A percentile compares a stretch with the other conserved stretches of the same genome.
These are phyloP conservation scores for Volutella citrinella DNA, from an alignment of 2,329 filamentous ascomycete species.

Conservation along the genomic window DNA sequence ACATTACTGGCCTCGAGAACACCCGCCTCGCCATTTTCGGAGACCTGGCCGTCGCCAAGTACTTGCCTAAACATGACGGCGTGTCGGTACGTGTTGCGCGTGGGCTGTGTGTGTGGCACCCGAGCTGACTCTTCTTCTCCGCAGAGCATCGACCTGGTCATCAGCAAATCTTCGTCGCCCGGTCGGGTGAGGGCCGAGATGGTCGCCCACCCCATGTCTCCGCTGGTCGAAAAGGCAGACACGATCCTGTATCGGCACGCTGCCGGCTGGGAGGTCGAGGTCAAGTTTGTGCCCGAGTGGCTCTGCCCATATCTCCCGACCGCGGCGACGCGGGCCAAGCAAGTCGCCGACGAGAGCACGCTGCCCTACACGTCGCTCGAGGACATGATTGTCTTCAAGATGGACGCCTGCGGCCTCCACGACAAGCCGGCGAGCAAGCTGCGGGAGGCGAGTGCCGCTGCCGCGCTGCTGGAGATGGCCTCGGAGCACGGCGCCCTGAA, in stretches of 20 bases:
- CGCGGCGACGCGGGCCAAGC: conserved; percentile 19
- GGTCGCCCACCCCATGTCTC: conserved; percentile 26
- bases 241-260: conserved; percentile 23
- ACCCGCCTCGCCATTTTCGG: conserved; percentile 26
- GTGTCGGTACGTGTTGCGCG: conserved; percentile 17
- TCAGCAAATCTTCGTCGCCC: conserved; percentile 28
- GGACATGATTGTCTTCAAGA: conserved; percentile 27
- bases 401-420: conserved; percentile 26
- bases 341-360: conserved; percentile 13
- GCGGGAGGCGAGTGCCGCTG: conserved; percentile 23
- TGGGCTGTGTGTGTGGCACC: too few relatives aligned
- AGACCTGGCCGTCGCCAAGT: conserved; percentile 25
- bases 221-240: conserved; percentile 24
- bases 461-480: conserved; percentile 23
- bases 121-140: too few relatives aligned
- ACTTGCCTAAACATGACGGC: conserved; percentile 18
- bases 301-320: conserved; percentile 26
- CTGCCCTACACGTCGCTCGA: conserved; percentile 26
- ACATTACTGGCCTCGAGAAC: conserved; percentile 26
- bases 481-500: conserved; percentile 23
- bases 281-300: conserved; percentile 29
- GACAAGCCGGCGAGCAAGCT: conserved; percentile 23
- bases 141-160: conserved; percentile 28
- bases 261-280: conserved; percentile 25
- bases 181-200: conserved; percentile 27